Conservation (phyloP, 192 early-diverging fungal genomes). For the Linnemannia elongata region DNA sequence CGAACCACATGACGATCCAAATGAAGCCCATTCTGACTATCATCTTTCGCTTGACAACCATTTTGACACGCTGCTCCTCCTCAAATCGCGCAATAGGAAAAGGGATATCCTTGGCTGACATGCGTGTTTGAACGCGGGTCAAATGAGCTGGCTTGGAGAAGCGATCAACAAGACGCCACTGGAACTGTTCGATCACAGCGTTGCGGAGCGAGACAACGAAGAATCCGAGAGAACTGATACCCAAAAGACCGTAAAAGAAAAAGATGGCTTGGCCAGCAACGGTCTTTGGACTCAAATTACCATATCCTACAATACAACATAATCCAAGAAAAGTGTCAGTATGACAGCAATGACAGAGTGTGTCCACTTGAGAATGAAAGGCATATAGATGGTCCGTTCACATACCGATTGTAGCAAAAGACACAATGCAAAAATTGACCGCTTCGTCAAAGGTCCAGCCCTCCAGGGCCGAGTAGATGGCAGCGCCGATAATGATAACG, state of each 20-base stretch:
- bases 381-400: background rate
- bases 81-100: constrained; percentile 40
- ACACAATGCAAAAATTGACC: constrained; percentile 56
- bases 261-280: constrained; percentile 32
- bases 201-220: constrained; percentile 55
- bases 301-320: constrained; percentile 32
- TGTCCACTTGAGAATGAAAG: background rate
- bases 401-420: constrained; percentile 57
- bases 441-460: constrained; percentile 50
- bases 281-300: constrained; percentile 45
- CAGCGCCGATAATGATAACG: constrained; percentile 51
- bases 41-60: constrained; percentile 49
- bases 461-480: constrained; percentile 43
- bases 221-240: constrained; percentile 50
- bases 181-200: constrained; percentile 53
- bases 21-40: constrained; percentile 37
- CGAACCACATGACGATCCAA: constrained; percentile 55
- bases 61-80: constrained; percentile 46
- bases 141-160: constrained; percentile 49
- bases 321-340: background rate
- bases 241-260: constrained; percentile 42
- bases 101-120: constrained; percentile 53
- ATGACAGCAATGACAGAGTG: too few relatives aligned
- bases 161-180: constrained; percentile 45
- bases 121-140: constrained; percentile 53